A percentile compares a stretch with the other conserved stretches of the same genome.
Conservation (phyloP, 2,329 filamentous ascomycete genomes). For the Neonectria magnoliae region DNA sequence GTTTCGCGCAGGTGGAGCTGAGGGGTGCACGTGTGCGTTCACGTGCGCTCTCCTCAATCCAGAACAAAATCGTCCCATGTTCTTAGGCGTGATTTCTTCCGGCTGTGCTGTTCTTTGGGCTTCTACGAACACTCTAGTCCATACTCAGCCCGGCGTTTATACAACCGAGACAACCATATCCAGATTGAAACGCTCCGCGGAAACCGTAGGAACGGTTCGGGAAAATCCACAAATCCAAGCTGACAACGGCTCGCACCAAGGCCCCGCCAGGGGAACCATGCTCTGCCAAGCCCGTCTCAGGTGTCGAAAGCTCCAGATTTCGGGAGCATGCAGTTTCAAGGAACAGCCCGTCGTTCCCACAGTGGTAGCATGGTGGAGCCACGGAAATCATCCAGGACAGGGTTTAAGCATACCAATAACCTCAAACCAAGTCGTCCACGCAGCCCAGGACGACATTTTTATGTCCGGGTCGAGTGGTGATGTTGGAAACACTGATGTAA, state of each 20-base stretch:
- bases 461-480: neutral
- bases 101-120: neutral
- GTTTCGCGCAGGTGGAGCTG: neutral
- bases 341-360: neutral
- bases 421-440: neutral
- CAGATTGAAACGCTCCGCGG: neutral
- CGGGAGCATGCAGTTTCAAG: neutral
- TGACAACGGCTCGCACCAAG: neutral
- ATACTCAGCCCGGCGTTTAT: neutral
- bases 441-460: neutral
- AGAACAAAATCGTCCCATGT: neutral
- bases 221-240: neutral
- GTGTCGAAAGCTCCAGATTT: neutral
- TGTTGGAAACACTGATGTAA: neutral
- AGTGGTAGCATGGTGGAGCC: neutral
- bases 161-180: neutral
- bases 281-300: slow-evolving; percentile 2
- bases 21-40: neutral
- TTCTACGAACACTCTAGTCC: neutral
- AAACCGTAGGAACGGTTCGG: neutral
- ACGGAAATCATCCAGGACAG: neutral
- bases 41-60: no score
- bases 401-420: slow-evolving; percentile 1
- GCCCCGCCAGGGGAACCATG: neutral
- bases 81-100: neutral